These are phyloP conservation scores for Fusarium nanum DNA, from an alignment of 2,329 filamentous ascomycete genomes.

Conservation along the genomic window DNA sequence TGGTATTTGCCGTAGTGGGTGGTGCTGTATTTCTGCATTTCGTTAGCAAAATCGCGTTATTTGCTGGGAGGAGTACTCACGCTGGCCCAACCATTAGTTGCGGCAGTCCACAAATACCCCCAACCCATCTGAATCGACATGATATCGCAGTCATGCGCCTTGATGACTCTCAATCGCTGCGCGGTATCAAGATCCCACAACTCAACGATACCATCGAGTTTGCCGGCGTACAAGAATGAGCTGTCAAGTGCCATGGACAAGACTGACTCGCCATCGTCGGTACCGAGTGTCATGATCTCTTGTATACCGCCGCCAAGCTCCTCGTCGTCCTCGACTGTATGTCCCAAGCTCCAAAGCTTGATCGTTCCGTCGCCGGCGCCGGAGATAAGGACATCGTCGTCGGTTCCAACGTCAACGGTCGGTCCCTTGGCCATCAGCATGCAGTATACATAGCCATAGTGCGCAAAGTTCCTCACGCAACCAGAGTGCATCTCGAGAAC, in stretches of 20 bases:
- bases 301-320: conserved; percentile 70
- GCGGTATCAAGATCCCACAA: conserved; percentile 97
- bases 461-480: conserved; percentile 88
- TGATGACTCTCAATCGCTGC: conserved; percentile 88
- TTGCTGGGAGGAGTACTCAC: conserved; percentile 61
- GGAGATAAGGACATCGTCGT: conserved; percentile 86
- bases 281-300: conserved; percentile 74
- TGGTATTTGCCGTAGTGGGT: conserved; percentile 71
- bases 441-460: conserved; percentile 95
- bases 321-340: conserved; percentile 51
- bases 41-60: not conserved
- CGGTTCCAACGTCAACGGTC: conserved; percentile 73
- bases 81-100: conserved; percentile 87
- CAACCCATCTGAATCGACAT: conserved; percentile 88
- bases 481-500: conserved; percentile 84
- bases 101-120: conserved; percentile 86
- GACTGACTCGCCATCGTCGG: conserved; percentile 71
- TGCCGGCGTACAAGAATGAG: conserved; percentile 91
- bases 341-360: conserved; percentile 84
- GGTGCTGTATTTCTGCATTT: conserved; percentile 71
- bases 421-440: conserved; percentile 86
- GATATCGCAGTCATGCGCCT: conserved; percentile 82
- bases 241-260: conserved; percentile 88
- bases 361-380: conserved; percentile 94
- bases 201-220: conserved; percentile 87